Conservation (phyloP, 371 early-diverging fungal species). For the Ecytonucleospora hepatopenaei region DNA sequence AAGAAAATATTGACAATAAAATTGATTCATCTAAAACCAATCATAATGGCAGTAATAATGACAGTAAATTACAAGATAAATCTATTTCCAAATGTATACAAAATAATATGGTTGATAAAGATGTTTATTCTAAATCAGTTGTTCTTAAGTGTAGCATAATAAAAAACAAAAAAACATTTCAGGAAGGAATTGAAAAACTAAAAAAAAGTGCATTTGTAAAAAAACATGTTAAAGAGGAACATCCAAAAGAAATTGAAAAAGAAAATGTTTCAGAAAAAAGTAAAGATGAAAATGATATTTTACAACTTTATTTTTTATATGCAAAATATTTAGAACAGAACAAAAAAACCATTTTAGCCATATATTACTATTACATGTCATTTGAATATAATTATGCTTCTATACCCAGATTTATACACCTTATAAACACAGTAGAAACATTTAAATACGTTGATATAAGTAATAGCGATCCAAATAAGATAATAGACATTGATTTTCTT, state of each 20-base stretch:
- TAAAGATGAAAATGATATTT: background rate
- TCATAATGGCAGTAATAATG: no score
- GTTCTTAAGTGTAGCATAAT: constrained; percentile 28
- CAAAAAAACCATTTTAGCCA: constrained; percentile 17
- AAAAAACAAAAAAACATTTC: constrained; percentile 21
- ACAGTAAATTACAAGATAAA: no score
- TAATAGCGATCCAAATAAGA: no score
- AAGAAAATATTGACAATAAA: no score
- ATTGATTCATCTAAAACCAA: no score
- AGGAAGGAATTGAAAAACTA: constrained; percentile 9
- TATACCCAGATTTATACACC: constrained; percentile 53
- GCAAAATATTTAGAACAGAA: constrained; percentile 51
- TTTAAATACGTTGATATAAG: background rate
- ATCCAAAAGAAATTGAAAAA: constrained; percentile 10
- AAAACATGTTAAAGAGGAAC: no score
- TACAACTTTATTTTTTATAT: constrained; percentile 29
- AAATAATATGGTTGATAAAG: no score
- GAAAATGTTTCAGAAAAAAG: background rate
- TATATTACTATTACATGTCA: constrained; percentile 40
- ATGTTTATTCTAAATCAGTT: no score
- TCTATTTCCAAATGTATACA: no score
- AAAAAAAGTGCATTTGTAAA: no score
- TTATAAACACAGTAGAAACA: constrained; percentile 25
- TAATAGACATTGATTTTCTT: background rate
- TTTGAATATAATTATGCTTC: constrained; percentile 39